phyloP scores from a whole-genome alignment of 2,329 filamentous ascomycete genomes.

The Diaporthe ilicicola region DNA sequence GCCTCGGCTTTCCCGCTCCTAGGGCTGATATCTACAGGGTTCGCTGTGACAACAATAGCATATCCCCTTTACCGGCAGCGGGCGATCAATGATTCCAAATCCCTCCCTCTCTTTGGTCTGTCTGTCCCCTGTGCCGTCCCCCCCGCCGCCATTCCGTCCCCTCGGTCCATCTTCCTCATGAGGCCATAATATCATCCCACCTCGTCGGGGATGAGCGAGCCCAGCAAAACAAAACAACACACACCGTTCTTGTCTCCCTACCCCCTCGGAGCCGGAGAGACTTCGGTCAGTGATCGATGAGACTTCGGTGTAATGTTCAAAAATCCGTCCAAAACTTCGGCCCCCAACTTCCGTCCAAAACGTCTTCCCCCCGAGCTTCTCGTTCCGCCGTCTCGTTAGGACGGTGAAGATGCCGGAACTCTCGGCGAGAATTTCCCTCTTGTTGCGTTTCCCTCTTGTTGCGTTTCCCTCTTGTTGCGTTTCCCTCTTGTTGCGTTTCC shows the following conservation, averaged over 20 bases:
- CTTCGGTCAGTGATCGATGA: slow-evolving; percentile 12
- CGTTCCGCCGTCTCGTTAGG: background rate
- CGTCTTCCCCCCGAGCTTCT: no score
- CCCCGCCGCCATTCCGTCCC: background rate
- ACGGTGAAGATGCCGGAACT: slow-evolving; percentile 3
- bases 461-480: no score
- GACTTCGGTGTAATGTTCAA: slow-evolving; percentile 1
- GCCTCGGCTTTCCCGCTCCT: slow-evolving; percentile 20
- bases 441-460: background rate
- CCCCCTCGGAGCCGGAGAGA: slow-evolving; percentile 9
- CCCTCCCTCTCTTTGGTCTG: background rate
- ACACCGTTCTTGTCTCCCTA: no score
- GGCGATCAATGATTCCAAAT: background rate
- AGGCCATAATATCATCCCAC: slow-evolving; percentile 6
- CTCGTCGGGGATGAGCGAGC: slow-evolving; percentile 7
- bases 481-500: no score
- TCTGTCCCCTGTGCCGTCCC: background rate
- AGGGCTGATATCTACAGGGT: slow-evolving; percentile 20
- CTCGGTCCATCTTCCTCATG: background rate
- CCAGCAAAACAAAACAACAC: background rate
- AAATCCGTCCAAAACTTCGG: no score
- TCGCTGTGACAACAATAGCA: background rate
- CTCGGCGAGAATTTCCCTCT: background rate
- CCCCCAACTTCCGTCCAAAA: no score
- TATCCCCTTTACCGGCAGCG: background rate